These are phyloP conservation scores for Blastomyces emzantsi DNA, from an alignment of 2,329 filamentous ascomycete genomes.

Conservation along the genomic window DNA sequence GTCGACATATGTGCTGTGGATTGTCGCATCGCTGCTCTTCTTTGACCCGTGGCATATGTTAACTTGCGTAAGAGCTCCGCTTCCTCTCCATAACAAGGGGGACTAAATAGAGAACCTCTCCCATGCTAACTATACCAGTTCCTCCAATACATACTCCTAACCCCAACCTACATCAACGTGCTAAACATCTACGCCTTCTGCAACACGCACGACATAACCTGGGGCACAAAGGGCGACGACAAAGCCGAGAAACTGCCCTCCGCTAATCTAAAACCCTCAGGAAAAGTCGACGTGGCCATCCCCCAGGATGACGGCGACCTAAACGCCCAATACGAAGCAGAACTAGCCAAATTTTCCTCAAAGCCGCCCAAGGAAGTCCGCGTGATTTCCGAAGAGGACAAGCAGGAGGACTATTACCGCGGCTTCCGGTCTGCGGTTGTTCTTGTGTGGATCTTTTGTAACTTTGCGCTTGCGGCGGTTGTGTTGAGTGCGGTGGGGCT, in stretches of 20 bases:
- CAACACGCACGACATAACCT: constrained; percentile 95
- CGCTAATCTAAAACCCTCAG: constrained; percentile 83
- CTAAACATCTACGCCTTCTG: constrained; percentile 99
- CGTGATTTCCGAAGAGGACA: constrained; percentile 51
- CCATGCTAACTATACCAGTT: constrained; percentile 44
- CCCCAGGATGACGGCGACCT: constrained; percentile 88
- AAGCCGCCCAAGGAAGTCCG: constrained; percentile 64
- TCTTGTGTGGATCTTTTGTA: constrained; percentile 91
- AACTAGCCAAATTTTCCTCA: constrained; percentile 61
- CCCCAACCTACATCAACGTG: constrained; percentile 95
- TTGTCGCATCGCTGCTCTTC: constrained; percentile 85
- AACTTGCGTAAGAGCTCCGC: constrained; percentile 49
- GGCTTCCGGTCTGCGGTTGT: constrained; percentile 90
- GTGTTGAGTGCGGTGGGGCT: constrained; percentile 81
- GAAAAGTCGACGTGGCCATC: constrained; percentile 82
- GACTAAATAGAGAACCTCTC: background rate
- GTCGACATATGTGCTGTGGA: constrained; percentile 89
- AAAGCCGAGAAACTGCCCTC: constrained; percentile 84
- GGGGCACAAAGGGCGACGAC: constrained; percentile 97
- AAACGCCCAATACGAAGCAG: constrained; percentile 87
- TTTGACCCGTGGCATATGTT: constrained; percentile 99
- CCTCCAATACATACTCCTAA: constrained; percentile 87
- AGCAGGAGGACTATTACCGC: constrained; percentile 97
- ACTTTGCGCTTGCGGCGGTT: constrained; percentile 76
- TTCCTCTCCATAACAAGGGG: background rate